Percentiles rank a stretch among this genome's conserved stretches.
phyloP scores from a whole-genome alignment of 2,329 filamentous ascomycete genomes.

The Pseudogymnoascus sp. region DNA sequence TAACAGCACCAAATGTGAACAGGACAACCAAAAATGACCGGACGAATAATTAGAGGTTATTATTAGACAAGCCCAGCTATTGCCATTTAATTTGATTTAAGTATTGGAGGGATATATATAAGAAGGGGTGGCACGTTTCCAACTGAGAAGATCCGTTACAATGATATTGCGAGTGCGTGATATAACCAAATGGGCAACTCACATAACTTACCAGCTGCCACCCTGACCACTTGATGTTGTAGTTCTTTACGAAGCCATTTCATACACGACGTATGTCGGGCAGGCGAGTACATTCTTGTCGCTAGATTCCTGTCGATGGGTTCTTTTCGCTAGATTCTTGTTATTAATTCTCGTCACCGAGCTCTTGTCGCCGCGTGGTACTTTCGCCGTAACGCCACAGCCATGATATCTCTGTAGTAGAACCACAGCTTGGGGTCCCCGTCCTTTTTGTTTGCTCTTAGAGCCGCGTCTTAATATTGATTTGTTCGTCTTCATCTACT shows the following conservation, averaged over 20 bases:
- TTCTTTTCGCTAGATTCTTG: not conserved
- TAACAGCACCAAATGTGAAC: not conserved
- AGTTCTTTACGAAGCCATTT: too few species aligned
- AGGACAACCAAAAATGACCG: not conserved
- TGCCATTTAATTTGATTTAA: not conserved
- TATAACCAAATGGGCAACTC: not conserved
- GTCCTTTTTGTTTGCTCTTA: too few species aligned
- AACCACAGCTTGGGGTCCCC: too few species aligned
- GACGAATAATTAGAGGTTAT: not conserved
- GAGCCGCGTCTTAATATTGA: too few species aligned
- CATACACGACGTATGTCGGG: not conserved
- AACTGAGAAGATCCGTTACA: not conserved
- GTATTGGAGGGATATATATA: not conserved
- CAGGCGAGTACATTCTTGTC: not conserved
- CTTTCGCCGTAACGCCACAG: too few species aligned
- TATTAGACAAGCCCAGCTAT: not conserved
- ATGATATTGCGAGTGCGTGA: not conserved
- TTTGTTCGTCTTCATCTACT: too few species aligned
- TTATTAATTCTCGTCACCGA: too few species aligned
- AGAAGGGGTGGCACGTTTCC: not conserved
- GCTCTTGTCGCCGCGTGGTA: too few species aligned
- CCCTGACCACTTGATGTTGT: not conserved
- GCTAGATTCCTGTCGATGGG: not conserved
- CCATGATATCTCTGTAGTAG: too few species aligned
- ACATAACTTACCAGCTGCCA: not conserved